Conservation (phyloP, 345 rosid genomes). For the Trapa bicornis region DNA sequence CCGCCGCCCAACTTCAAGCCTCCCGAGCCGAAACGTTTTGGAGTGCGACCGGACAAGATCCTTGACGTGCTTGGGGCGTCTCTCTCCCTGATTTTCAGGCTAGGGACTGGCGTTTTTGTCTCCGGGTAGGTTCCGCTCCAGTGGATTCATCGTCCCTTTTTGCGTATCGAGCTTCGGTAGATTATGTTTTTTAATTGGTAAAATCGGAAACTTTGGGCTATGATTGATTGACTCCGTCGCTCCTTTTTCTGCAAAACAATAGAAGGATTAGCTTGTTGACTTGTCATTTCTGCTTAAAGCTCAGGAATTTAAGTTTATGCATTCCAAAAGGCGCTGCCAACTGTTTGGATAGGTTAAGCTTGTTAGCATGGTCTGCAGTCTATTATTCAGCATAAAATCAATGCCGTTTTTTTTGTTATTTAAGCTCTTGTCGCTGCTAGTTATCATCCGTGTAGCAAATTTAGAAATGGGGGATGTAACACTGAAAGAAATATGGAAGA, state of each 20-base stretch:
- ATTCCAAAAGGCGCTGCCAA: background rate
- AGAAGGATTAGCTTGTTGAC: background rate
- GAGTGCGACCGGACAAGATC: constrained; percentile 42
- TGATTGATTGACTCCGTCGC: no score
- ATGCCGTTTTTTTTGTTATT: background rate
- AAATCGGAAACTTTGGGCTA: background rate
- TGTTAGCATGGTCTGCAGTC: background rate
- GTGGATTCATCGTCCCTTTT: background rate
- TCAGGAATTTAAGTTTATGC: background rate
- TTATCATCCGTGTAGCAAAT: background rate
- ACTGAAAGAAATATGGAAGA: no score
- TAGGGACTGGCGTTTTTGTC: constrained; percentile 70
- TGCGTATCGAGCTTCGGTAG: background rate
- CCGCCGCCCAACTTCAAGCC: constrained; percentile 57
- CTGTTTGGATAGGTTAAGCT: background rate
- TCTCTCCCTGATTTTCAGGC: constrained; percentile 52
- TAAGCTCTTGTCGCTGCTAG: background rate
- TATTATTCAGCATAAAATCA: background rate
- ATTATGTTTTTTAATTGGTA: background rate
- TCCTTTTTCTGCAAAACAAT: background rate
- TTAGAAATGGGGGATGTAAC: background rate
- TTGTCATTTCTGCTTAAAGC: background rate
- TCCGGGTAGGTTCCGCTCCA: constrained; percentile 37
- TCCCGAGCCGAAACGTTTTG: constrained; percentile 62
- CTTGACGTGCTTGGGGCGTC: constrained; percentile 58